phyloP scores from a whole-genome alignment of 441 rosid genomes.

The Croton laevigatus region DNA sequence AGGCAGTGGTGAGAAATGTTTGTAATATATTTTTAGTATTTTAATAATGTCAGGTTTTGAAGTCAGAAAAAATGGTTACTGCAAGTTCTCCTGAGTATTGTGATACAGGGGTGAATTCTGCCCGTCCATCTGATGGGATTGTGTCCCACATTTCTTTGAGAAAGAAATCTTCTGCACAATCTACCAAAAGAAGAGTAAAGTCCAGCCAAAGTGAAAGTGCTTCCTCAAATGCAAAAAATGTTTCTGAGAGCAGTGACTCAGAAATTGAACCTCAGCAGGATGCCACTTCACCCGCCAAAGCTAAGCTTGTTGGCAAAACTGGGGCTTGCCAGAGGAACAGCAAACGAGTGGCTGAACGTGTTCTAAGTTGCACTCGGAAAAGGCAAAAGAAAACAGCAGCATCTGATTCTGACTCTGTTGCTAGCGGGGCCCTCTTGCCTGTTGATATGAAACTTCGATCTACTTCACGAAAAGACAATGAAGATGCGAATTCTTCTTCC shows the following conservation, averaged over 20 bases:
- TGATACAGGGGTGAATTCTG: slow-evolving; percentile 47
- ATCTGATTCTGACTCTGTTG: slow-evolving; percentile 72
- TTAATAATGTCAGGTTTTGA: slow-evolving; percentile 51
- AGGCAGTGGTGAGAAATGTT: slow-evolving; percentile 14
- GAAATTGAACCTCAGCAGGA: slow-evolving; percentile 67
- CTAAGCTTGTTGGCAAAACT: slow-evolving; percentile 54
- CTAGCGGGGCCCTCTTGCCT: slow-evolving; percentile 52
- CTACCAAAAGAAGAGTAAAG: slow-evolving; percentile 48
- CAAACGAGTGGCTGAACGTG: slow-evolving; percentile 86
- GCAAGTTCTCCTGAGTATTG: slow-evolving; percentile 35
- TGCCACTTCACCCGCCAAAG: slow-evolving; percentile 53
- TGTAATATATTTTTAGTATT: slow-evolving; percentile 18
- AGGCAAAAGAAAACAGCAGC: slow-evolving; percentile 73
- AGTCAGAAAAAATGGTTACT: slow-evolving; percentile 42
- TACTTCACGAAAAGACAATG: slow-evolving; percentile 58
- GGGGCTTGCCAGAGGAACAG: slow-evolving; percentile 76
- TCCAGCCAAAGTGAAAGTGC: slow-evolving; percentile 89
- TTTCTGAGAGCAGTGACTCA: slow-evolving; percentile 85
- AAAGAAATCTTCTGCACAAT: slow-evolving; percentile 54
- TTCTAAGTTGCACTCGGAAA: slow-evolving; percentile 70
- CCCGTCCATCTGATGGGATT: slow-evolving; percentile 52
- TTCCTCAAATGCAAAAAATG: slow-evolving; percentile 73
- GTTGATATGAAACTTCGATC: slow-evolving; percentile 51
- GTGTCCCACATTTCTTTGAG: slow-evolving; percentile 38
- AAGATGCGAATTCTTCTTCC: slow-evolving; percentile 74